Evolutionary conservation across 257 asterid genomes (phyloP).

Genomic region (Solanum medicagineum): DNA sequence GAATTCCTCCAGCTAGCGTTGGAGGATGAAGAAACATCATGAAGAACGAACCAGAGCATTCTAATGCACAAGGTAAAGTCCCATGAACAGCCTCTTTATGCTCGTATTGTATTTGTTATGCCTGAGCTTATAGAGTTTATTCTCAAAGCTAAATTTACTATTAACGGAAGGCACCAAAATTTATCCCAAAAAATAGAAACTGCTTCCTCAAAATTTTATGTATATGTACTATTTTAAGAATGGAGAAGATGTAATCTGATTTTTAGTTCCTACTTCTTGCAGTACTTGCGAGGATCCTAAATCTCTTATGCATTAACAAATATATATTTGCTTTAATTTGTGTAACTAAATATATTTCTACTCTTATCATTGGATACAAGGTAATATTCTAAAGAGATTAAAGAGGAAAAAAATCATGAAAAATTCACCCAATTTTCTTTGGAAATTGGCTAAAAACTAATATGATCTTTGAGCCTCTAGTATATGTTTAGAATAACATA

Average conservation of each 20-base stretch:
- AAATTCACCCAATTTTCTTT: neutral
- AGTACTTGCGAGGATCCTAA: neutral
- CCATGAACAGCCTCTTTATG: constrained; percentile 44
- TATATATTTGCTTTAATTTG: neutral
- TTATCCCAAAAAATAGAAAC: neutral
- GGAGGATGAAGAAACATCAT: neutral
- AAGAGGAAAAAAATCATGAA: neutral
- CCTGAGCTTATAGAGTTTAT: constrained; percentile 12
- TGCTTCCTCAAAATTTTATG: neutral
- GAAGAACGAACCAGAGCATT: constrained; percentile 27
- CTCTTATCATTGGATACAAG: neutral
- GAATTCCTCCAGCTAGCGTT: neutral
- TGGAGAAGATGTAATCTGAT: neutral
- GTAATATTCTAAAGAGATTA: neutral
- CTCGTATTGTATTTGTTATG: constrained; percentile 24
- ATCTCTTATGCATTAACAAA: neutral
- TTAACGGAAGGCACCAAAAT: neutral
- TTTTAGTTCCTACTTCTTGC: neutral
- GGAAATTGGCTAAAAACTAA: neutral
- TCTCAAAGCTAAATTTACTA: constrained; percentile 42
- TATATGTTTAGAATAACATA: neutral
- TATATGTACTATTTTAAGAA: neutral
- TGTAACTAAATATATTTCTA: neutral
- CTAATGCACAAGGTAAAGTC: constrained; percentile 40
- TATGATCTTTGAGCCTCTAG: neutral